phyloP scores from a whole-genome alignment of 768 basidiomycete genomes.

The Leucogyrophana mollusca region DNA sequence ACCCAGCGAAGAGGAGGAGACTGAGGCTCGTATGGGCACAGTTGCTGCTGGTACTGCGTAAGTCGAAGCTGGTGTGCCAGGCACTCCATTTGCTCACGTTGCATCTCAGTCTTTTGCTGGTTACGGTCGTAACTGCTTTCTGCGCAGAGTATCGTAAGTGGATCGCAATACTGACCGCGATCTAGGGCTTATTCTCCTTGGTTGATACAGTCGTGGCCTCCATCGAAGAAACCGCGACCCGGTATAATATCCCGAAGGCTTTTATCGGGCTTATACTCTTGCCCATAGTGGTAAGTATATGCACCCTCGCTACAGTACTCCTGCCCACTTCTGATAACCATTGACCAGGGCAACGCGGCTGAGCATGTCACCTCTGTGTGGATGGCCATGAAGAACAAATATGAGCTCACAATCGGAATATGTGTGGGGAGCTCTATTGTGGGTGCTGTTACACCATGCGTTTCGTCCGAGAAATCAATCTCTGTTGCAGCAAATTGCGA shows the following conservation, averaged over 20 bases:
- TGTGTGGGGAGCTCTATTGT: slow-evolving; percentile 84
- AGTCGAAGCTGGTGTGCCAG: slow-evolving; percentile 3
- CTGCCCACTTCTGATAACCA: neutral
- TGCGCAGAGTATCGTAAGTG: slow-evolving; percentile 82
- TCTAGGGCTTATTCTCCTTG: neutral
- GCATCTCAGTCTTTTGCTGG: slow-evolving; percentile 55
- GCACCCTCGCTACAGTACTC: neutral
- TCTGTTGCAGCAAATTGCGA: slow-evolving; percentile 69
- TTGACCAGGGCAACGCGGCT: slow-evolving; percentile 67
- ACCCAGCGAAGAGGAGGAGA: slow-evolving; percentile 36
- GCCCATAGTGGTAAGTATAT: slow-evolving; percentile 72
- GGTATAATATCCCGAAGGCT: slow-evolving; percentile 77
- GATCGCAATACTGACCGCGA: neutral
- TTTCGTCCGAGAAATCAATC: neutral
- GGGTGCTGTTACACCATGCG: slow-evolving; percentile 19
- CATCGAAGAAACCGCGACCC: slow-evolving; percentile 85
- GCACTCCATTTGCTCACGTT: neutral
- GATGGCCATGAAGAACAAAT: slow-evolving; percentile 83
- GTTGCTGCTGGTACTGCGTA: slow-evolving; percentile 60
- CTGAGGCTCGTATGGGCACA: slow-evolving; percentile 61
- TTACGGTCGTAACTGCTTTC: slow-evolving; percentile 83
- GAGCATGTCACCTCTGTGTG: slow-evolving; percentile 86
- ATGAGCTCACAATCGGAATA: slow-evolving; percentile 74
- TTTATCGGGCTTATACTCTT: slow-evolving; percentile 88
- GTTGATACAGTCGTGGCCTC: slow-evolving; percentile 70